Evolutionary conservation across 2,329 filamentous ascomycete species (phyloP), one percentile per base, ranked within the genome.

Genomic region (Thelonectria rubi): DNA sequence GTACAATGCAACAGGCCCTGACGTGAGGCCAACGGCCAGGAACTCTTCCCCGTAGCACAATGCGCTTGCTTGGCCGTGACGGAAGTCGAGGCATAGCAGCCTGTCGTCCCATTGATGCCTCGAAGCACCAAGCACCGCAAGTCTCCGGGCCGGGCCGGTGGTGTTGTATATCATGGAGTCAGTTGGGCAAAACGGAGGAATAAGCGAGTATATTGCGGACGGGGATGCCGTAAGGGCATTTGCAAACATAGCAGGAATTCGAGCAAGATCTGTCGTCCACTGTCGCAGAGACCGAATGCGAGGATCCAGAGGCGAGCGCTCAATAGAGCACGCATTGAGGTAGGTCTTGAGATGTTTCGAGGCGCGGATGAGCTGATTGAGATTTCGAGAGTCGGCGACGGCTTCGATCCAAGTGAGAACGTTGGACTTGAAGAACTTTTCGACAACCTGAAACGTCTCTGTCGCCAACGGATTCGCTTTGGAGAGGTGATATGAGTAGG

Each of bases 351-450:
- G 60, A 58, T 69, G 54, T 39, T 64, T 56, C 17, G 65, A 66
- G 15, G 61, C 46, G 45, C 48, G 58, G 50, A 67, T 64, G 37
- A 67, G 65, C 8, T 60, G 58, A 15, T 34, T 59, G 17, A 67
- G 61, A 34, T 66, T 53, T 34, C 46, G 61, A 43, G 55, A 62
- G 9, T 62, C 53, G 42, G 63, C 65, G 32, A 66, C 65, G 20
- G 53, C 65, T 60, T 79, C 77, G 42, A 79, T 75, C 77, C 77
- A 79, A 10, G 72, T 72, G 11, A 79, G 68, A 3, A 79, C 55
- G 55, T 77, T 78, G 21, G 68, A 64, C 14, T 67, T 70, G 7
- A 77, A 51, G 59, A 79, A 78, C 11, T 55, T 57, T 11, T 65
- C 63, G 7, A 76, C 55, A 46, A 73, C 66, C 2, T 60, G 42